A percentile compares a stretch with the other conserved stretches of the same genome.
Conservation (phyloP, 78 protist species). For the Protostelium mycophagum region DNA sequence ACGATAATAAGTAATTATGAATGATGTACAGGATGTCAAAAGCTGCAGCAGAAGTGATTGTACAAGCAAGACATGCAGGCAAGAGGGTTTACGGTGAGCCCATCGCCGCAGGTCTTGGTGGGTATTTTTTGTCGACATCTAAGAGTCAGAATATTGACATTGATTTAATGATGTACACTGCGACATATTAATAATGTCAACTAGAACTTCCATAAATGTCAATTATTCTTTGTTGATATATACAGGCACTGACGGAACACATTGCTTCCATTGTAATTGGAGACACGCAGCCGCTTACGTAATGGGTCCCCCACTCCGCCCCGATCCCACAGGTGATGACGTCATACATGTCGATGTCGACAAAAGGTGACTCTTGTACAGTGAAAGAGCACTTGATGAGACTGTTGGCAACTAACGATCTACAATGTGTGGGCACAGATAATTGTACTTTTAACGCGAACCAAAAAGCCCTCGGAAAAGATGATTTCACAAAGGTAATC, state of each 20-base stretch:
- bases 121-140: too few relatives aligned
- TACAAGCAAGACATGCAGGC: constrained; percentile 41
- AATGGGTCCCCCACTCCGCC: constrained; percentile 90
- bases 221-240: too few relatives aligned
- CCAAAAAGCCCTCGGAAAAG: constrained; percentile 80
- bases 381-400: constrained; percentile 67
- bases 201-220: too few relatives aligned
- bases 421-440: constrained; percentile 81
- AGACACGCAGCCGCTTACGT: constrained; percentile 79
- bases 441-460: constrained; percentile 80
- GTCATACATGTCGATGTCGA: not conserved
- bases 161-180: too few relatives aligned
- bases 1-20: constrained; percentile 12
- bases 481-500: constrained; percentile 73
- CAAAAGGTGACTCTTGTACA: not conserved
- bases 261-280: constrained; percentile 79
- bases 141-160: too few relatives aligned
- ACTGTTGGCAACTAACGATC: constrained; percentile 62
- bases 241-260: constrained; percentile 49
- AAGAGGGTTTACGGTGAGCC: constrained; percentile 74
- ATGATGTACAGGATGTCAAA: constrained; percentile 69
- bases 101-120: constrained; percentile 84
- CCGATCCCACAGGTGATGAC: constrained; percentile 48
- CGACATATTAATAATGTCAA: not conserved
- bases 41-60: constrained; percentile 68